Conservation (phyloP, 768 basidiomycete genomes). For the Macrocybe gigantea region DNA sequence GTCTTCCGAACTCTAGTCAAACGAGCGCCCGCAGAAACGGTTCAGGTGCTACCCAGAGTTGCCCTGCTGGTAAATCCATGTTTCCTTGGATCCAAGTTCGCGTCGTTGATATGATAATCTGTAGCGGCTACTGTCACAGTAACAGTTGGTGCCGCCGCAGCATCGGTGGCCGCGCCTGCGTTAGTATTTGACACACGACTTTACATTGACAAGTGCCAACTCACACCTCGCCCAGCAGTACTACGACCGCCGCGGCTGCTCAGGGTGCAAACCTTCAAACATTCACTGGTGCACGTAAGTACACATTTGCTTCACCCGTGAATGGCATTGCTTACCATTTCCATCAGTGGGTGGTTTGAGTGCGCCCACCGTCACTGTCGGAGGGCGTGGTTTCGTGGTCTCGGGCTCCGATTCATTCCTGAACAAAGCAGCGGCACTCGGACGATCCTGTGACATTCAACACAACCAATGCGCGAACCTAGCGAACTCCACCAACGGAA, state of each 20-base stretch:
- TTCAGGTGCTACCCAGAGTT: constrained; percentile 4
- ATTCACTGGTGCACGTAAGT: constrained; percentile 44
- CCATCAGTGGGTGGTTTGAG: constrained; percentile 34
- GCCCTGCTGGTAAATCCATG: constrained; percentile 10
- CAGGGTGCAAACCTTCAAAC: constrained; percentile 37
- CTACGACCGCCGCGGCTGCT: constrained; percentile 12
- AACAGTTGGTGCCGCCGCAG: constrained; percentile 7
- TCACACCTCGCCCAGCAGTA: constrained; percentile 1
- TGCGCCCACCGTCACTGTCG: constrained; percentile 38
- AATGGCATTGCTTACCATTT: not conserved
- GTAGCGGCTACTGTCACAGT: constrained; percentile 20
- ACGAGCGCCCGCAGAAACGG: too few relatives aligned
- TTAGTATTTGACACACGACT: not conserved
- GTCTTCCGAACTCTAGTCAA: too few relatives aligned
- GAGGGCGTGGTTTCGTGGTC: constrained; percentile 45
- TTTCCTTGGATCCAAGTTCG: not conserved
- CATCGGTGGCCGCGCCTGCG: constrained; percentile 10
- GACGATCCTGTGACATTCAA: constrained; percentile 54
- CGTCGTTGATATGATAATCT: not conserved
- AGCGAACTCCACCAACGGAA: constrained; percentile 39
- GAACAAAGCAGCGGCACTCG: constrained; percentile 41
- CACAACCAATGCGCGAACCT: constrained; percentile 49
- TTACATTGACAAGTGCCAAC: too few relatives aligned
- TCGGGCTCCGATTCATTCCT: constrained; percentile 39
- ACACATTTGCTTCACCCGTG: not conserved